phyloP scores from a whole-genome alignment of 2,329 filamentous ascomycete species.

The Colletotrichum karsti region DNA sequence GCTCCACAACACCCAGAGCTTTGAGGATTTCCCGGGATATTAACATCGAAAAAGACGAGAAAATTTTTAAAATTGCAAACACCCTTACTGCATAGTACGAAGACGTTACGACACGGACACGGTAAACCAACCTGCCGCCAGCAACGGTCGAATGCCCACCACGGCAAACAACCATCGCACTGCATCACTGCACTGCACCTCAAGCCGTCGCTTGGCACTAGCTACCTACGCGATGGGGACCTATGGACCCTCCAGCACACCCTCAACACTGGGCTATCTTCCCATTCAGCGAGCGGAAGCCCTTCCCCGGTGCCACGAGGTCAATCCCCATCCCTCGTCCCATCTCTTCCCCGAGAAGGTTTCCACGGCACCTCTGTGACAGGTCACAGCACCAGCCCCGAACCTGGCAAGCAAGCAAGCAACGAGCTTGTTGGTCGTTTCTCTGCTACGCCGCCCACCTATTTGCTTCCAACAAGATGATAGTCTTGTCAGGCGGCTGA shows the following conservation, averaged over 20 bases:
- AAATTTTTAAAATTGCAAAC: constrained; percentile 24
- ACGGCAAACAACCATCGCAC: background rate
- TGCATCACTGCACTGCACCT: background rate
- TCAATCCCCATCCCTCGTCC: constrained; percentile 19
- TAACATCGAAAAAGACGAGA: constrained; percentile 22
- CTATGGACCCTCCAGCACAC: background rate
- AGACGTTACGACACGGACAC: background rate
- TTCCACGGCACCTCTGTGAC: constrained; percentile 12
- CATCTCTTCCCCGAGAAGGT: constrained; percentile 15
- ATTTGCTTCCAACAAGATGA: background rate
- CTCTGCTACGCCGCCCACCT: too few species aligned
- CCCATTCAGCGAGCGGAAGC: constrained; percentile 18
- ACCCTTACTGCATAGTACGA: too few species aligned
- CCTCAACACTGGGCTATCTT: background rate
- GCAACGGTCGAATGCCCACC: background rate
- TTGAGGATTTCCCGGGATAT: constrained; percentile 20
- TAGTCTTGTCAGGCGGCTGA: background rate
- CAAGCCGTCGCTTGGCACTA: background rate
- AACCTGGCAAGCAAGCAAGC: constrained; percentile 8
- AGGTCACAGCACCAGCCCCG: background rate
- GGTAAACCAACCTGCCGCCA: background rate
- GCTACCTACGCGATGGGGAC: background rate
- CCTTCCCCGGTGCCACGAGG: constrained; percentile 29
- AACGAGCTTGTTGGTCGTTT: background rate
- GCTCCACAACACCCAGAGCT: constrained; percentile 11